Evolutionary conservation across 176 grass and related monocot genomes (phyloP).

Genomic region (Hyparrhenia diplandra): DNA sequence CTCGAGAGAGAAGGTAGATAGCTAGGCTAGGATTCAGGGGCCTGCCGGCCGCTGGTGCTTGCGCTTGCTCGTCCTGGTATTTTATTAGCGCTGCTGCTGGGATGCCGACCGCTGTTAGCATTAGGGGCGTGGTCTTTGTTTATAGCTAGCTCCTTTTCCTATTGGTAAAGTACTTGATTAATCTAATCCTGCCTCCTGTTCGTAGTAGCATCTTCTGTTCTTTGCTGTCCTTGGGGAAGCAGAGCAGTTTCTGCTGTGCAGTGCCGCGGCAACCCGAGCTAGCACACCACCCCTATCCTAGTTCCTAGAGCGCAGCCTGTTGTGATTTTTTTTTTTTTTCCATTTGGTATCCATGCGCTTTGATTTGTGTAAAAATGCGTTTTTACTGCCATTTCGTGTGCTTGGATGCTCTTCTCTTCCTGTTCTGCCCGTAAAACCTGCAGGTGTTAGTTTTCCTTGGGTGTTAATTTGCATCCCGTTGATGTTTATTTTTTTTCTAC

Average conservation of each 20-base stretch:
- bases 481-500: not conserved
- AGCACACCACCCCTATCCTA: not conserved
- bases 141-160: constrained; percentile 16
- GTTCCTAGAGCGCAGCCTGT: not conserved
- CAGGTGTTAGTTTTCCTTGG: not conserved
- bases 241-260: not conserved
- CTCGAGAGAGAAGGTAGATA: not conserved
- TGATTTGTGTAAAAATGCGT: not conserved
- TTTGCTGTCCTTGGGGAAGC: not conserved
- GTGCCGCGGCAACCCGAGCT: not conserved
- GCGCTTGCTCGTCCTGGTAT: not conserved
- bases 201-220: constrained; percentile 6
- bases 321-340: not conserved
- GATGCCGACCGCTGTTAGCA: constrained; percentile 10
- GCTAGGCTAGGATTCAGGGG: constrained; percentile 15
- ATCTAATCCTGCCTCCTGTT: constrained; percentile 41
- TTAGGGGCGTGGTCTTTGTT: constrained; percentile 30
- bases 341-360: not conserved
- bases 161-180: constrained; percentile 19
- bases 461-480: not conserved
- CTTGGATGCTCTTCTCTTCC: not conserved
- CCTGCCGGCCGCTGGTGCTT: not conserved
- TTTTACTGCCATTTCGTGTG: not conserved
- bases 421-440: not conserved
- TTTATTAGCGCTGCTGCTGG: constrained; percentile 25